Percentiles rank a stretch among this genome's conserved stretches.
Conservation (phyloP, 148 eudicot species). For the Nepenthes mirabilis region DNA sequence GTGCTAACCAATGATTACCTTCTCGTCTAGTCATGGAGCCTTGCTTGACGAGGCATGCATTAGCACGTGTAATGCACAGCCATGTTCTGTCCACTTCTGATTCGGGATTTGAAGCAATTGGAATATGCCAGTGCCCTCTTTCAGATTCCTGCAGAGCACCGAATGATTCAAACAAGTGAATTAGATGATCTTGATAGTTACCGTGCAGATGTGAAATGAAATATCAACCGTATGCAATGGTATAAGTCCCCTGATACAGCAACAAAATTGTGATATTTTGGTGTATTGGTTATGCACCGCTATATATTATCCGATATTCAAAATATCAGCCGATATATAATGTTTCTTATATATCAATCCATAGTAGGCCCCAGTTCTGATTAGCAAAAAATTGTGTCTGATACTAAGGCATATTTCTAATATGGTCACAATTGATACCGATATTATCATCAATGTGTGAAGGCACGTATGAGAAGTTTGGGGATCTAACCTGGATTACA, state of each 20-base stretch:
- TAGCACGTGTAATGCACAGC: constrained; percentile 62
- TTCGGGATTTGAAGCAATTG: constrained; percentile 52
- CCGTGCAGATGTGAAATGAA: no score
- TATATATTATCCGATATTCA: no score
- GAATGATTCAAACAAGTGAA: neutral
- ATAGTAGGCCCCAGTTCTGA: no score
- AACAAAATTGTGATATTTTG: no score
- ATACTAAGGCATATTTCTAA: no score
- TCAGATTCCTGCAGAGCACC: constrained; percentile 52
- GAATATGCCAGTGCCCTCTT: constrained; percentile 90
- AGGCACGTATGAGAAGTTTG: neutral
- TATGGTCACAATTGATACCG: no score
- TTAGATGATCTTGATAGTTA: neutral
- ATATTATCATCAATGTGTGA: neutral
- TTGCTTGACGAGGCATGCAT: constrained; percentile 13
- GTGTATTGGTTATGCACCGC: no score
- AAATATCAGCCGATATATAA: no score
- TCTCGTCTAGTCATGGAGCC: constrained; percentile 9
- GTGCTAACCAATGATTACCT: constrained; percentile 24
- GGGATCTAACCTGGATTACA: constrained; percentile 66
- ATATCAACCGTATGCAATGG: no score
- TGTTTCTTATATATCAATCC: no score
- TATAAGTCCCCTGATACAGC: no score
- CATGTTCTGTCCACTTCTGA: constrained; percentile 58
- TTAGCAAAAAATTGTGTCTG: no score